Conservation (phyloP, 2,329 filamentous ascomycete species). For the Chaetomiaceae sp. region DNA sequence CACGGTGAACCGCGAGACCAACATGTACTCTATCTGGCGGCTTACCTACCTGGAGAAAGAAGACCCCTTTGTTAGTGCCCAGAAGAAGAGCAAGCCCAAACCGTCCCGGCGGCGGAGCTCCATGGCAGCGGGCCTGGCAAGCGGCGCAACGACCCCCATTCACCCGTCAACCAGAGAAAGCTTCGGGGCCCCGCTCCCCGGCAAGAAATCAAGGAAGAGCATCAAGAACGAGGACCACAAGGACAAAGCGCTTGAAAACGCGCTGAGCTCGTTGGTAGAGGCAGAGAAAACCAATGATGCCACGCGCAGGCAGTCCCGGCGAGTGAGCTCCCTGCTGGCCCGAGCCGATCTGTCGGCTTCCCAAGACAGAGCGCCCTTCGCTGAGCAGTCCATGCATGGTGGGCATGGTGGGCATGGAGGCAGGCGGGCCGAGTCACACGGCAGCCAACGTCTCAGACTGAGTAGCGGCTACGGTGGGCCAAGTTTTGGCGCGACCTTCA, state of each 20-base stretch:
- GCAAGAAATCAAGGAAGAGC: conserved; percentile 50
- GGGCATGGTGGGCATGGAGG: conserved; percentile 37
- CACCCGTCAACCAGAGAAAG: conserved; percentile 70
- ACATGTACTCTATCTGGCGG: conserved; percentile 79
- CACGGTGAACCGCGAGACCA: conserved; percentile 72
- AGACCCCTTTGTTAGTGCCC: conserved; percentile 46
- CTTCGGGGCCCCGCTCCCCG: conserved; percentile 56
- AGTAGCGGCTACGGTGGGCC: conserved; percentile 47
- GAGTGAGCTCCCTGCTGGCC: conserved; percentile 87
- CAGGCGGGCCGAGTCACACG: conserved; percentile 70
- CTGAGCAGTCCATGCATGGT: conserved; percentile 52
- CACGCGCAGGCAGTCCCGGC: conserved; percentile 59
- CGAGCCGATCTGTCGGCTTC: conserved; percentile 81
- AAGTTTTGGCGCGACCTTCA: conserved; percentile 35
- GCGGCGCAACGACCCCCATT: conserved; percentile 73
- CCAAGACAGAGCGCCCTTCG: conserved; percentile 75
- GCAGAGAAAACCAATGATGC: conserved; percentile 55
- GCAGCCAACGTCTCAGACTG: conserved; percentile 57
- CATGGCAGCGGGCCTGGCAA: conserved; percentile 63
- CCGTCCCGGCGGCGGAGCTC: conserved; percentile 54
- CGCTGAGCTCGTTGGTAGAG: conserved; percentile 66
- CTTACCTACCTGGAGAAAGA: conserved; percentile 70
- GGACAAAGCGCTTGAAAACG: conserved; percentile 55
- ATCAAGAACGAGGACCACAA: conserved; percentile 34
- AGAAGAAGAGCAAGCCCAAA: conserved; percentile 43